Conservation (phyloP, 2,329 filamentous ascomycete genomes). For the Arthrinium phaeospermum region DNA sequence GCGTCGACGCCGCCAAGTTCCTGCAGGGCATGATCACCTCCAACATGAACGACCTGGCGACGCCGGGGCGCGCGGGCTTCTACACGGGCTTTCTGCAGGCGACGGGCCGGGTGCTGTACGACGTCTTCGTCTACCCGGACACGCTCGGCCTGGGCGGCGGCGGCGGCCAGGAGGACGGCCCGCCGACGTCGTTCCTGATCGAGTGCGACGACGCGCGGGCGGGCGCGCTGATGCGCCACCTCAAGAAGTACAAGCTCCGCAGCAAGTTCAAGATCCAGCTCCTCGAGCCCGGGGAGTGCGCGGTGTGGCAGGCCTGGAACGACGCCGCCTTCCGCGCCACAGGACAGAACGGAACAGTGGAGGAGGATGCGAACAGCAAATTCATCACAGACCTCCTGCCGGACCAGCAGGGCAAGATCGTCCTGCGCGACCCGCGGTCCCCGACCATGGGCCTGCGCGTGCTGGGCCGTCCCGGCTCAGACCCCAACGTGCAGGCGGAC, state of each 20-base stretch:
- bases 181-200: slow-evolving; percentile 64
- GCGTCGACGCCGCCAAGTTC: slow-evolving; percentile 80
- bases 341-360: neutral
- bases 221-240: slow-evolving; percentile 67
- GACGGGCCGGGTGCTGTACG: slow-evolving; percentile 81
- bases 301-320: slow-evolving; percentile 79
- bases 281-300: slow-evolving; percentile 67
- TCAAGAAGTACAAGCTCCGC: slow-evolving; percentile 85
- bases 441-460: slow-evolving; percentile 62
- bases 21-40: slow-evolving; percentile 88
- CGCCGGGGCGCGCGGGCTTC: slow-evolving; percentile 54
- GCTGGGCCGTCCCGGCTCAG: slow-evolving; percentile 41
- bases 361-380: neutral
- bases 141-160: slow-evolving; percentile 33
- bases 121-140: slow-evolving; percentile 86
- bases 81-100: slow-evolving; percentile 90
- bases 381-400: slow-evolving; percentile 37
- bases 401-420: slow-evolving; percentile 38
- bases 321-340: slow-evolving; percentile 27
- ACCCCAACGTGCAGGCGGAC: slow-evolving; percentile 48
- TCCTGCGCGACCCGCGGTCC: slow-evolving; percentile 58
- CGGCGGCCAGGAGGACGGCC: slow-evolving; percentile 26
- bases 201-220: slow-evolving; percentile 79
- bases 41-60: slow-evolving; percentile 60
- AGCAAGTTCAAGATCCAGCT: slow-evolving; percentile 75